Percentiles rank a stretch among this genome's conserved stretches.
Conservation (phyloP, 331 rosid genomes). For the Spiraea crenata region DNA sequence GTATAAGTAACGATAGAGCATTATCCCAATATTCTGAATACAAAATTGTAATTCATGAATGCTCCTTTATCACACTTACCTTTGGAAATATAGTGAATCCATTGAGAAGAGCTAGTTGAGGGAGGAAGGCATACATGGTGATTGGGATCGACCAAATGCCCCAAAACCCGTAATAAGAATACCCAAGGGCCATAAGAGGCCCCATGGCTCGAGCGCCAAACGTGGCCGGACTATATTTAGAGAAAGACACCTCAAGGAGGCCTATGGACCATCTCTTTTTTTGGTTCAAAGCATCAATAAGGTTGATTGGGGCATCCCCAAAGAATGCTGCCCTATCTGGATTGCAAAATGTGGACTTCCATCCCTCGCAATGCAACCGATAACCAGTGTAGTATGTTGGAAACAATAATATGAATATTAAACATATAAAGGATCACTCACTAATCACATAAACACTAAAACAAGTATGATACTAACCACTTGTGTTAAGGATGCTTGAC, state of each 20-base stretch:
- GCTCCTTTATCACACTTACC: slow-evolving; percentile 16
- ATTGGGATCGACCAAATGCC: slow-evolving; percentile 34
- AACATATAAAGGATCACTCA: no score
- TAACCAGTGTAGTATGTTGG: slow-evolving; percentile 21
- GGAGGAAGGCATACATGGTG: slow-evolving; percentile 36
- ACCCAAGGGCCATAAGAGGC: slow-evolving; percentile 34
- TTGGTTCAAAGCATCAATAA: slow-evolving; percentile 32
- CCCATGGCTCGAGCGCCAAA: slow-evolving; percentile 29
- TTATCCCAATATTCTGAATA: not conserved
- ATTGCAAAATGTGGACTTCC: slow-evolving; percentile 36
- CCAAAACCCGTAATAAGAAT: slow-evolving; percentile 28
- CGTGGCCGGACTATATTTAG: slow-evolving; percentile 27
- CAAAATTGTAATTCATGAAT: not conserved
- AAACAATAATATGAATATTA: no score
- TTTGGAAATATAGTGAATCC: slow-evolving; percentile 39
- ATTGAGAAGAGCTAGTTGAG: slow-evolving; percentile 38
- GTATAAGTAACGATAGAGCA: not conserved
- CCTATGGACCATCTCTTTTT: slow-evolving; percentile 38
- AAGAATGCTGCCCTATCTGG: slow-evolving; percentile 38
- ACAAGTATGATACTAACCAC: no score
- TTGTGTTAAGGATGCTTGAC: no score
- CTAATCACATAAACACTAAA: no score
- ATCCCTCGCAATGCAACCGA: slow-evolving; percentile 32
- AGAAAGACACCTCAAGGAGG: slow-evolving; percentile 26
- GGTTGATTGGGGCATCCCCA: slow-evolving; percentile 40